Percentiles rank a stretch among this genome's conserved stretches.
Conservation (phyloP, 257 asterid genomes). For the Petunia axillaris region DNA sequence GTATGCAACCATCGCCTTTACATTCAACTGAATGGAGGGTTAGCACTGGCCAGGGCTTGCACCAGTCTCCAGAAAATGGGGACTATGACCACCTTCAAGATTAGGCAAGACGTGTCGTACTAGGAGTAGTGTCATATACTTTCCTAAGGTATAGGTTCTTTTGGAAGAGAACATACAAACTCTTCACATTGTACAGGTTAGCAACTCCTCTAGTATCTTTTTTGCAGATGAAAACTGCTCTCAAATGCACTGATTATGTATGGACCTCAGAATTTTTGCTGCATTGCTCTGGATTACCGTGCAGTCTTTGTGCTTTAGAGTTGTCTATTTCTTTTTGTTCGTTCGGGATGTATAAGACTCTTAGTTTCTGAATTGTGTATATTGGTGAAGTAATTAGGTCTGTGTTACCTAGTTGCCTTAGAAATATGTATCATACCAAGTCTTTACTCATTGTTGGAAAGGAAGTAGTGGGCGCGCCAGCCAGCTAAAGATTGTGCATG, state of each 20-base stretch:
- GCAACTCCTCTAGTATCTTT: constrained; percentile 21
- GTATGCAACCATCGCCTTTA: constrained; percentile 44
- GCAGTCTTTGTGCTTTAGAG: constrained; percentile 23
- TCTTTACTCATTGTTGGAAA: background rate
- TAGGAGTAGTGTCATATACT: constrained; percentile 23
- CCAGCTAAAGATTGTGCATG: no score
- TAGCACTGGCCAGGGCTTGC: constrained; percentile 41
- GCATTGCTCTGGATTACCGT: constrained; percentile 21
- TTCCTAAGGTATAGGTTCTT: constrained; percentile 29
- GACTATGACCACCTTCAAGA: constrained; percentile 44
- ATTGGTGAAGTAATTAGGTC: background rate
- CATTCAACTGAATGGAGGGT: constrained; percentile 51
- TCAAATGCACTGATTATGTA: background rate
- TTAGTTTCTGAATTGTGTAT: background rate
- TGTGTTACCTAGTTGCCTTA: background rate
- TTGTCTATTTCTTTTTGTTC: background rate
- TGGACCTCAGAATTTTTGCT: constrained; percentile 26
- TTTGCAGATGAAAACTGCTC: constrained; percentile 35
- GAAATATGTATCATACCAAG: background rate
- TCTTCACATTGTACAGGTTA: constrained; percentile 44
- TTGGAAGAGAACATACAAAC: constrained; percentile 27
- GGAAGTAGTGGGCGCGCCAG: no score
- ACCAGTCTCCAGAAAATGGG: constrained; percentile 56
- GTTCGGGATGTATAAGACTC: background rate
- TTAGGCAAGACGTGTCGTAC: constrained; percentile 21